A percentile compares a stretch with the other conserved stretches of the same genome.
Evolutionary conservation across 495 filamentous ascomycete genomes (phyloP).

Genomic region (Collariella sp.): DNA sequence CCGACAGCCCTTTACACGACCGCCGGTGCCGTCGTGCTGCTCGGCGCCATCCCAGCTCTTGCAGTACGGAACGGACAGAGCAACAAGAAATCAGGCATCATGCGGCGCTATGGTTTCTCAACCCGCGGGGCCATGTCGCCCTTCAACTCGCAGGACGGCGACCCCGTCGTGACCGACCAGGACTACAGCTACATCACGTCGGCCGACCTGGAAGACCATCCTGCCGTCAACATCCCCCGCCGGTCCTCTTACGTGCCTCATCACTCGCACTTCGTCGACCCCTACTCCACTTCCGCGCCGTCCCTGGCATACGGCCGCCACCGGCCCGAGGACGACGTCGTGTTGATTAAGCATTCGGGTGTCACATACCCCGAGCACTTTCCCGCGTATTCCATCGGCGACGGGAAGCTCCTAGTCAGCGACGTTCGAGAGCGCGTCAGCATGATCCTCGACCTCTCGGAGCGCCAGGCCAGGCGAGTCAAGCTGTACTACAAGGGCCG

Average conservation of each 20-base stretch:
- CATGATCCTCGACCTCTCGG: conserved; percentile 50
- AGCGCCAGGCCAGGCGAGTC: conserved; percentile 47
- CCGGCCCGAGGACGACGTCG: conserved; percentile 58
- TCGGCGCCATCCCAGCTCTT: conserved; percentile 45
- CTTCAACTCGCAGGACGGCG: conserved; percentile 40
- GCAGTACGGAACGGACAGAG: conserved; percentile 31
- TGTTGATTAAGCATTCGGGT: conserved; percentile 64
- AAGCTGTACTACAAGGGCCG: conserved; percentile 79
- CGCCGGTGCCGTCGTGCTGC: conserved; percentile 34
- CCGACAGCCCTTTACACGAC: conserved; percentile 39
- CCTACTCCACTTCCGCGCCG: conserved; percentile 20
- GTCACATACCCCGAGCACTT: conserved; percentile 70
- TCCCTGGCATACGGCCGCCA: conserved; percentile 19
- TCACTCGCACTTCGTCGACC: conserved; percentile 26
- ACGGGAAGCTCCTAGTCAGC: conserved; percentile 60
- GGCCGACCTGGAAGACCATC: conserved; percentile 50
- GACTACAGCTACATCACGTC: conserved; percentile 78
- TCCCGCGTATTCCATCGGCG: conserved; percentile 70
- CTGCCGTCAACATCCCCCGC: conserved; percentile 24
- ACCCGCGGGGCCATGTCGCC: conserved; percentile 46
- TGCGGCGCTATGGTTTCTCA: conserved; percentile 57
- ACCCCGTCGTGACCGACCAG: conserved; percentile 59
- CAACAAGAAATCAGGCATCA: conserved; percentile 29
- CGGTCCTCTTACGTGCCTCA: conserved; percentile 24
- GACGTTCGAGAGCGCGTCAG: conserved; percentile 59